phyloP scores from a whole-genome alignment of 164 flowering plant genomes.

The Amborella trichopoda region DNA sequence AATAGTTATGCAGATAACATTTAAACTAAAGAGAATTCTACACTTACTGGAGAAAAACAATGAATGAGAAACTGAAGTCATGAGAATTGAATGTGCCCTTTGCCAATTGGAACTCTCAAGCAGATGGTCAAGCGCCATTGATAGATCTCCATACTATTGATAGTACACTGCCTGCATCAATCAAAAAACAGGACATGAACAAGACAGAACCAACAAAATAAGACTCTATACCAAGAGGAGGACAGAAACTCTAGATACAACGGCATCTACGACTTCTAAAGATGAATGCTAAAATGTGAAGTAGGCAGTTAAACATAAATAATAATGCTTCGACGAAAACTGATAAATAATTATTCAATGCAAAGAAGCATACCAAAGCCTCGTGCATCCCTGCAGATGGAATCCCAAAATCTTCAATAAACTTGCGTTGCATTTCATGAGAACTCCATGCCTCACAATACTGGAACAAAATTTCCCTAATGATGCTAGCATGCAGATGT shows the following conservation, averaged over 20 bases:
- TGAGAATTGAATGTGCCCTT: conserved; percentile 76
- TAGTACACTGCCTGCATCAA: conserved; percentile 68
- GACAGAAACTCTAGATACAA: too few species aligned
- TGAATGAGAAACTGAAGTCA: conserved; percentile 72
- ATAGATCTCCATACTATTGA: conserved; percentile 48
- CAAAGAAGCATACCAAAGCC: conserved; percentile 91
- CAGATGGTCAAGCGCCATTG: conserved; percentile 69
- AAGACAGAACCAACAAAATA: not conserved
- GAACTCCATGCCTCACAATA: conserved; percentile 89
- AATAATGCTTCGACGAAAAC: too few species aligned
- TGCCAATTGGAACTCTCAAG: conserved; percentile 77
- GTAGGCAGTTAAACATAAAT: too few species aligned
- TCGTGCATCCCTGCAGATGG: conserved; percentile 88
- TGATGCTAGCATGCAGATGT: conserved; percentile 52
- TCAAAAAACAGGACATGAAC: not conserved
- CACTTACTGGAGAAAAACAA: conserved; percentile 63
- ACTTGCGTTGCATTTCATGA: conserved; percentile 52
- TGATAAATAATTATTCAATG: too few species aligned
- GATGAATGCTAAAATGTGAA: too few species aligned
- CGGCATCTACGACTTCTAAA: too few species aligned
- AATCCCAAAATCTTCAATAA: conserved; percentile 74
- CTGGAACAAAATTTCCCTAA: conserved; percentile 88
- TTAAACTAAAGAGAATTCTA: not conserved
- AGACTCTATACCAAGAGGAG: too few species aligned
- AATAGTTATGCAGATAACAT: too few species aligned